phyloP scores from a whole-genome alignment of 2,329 filamentous ascomycete species.

The Ceratocystis huliohia region DNA sequence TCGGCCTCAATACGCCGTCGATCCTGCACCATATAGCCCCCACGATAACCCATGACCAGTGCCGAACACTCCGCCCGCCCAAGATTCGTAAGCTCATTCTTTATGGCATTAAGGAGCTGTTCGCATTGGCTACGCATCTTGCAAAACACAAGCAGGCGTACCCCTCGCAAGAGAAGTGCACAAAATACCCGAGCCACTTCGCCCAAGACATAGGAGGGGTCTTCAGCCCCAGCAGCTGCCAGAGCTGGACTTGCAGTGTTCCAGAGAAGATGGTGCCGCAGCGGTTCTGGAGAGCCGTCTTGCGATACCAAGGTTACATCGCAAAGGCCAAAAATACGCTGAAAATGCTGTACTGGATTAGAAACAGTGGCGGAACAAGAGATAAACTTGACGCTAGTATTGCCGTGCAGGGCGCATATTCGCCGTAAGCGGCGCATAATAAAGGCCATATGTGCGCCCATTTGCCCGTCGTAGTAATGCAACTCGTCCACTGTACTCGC shows the following conservation, averaged over 20 bases:
- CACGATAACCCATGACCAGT: slow-evolving; percentile 88
- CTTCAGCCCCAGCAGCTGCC: not conserved
- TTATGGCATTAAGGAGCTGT: slow-evolving; percentile 65
- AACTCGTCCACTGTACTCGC: slow-evolving; percentile 55
- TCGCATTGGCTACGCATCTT: slow-evolving; percentile 81
- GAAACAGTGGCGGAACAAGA: slow-evolving; percentile 94
- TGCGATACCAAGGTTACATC: slow-evolving; percentile 73
- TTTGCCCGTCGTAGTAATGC: slow-evolving; percentile 90
- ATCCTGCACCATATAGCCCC: slow-evolving; percentile 88
- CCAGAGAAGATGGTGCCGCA: slow-evolving; percentile 16
- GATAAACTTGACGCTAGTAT: slow-evolving; percentile 65
- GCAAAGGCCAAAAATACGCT: slow-evolving; percentile 80
- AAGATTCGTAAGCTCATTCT: slow-evolving; percentile 58
- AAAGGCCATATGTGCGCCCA: slow-evolving; percentile 86
- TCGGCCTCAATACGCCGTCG: slow-evolving; percentile 77
- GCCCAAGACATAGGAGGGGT: slow-evolving; percentile 9
- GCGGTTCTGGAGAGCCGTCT: slow-evolving; percentile 65
- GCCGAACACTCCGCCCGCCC: slow-evolving; percentile 62
- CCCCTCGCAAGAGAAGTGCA: slow-evolving; percentile 73
- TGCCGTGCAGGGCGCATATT: slow-evolving; percentile 82
- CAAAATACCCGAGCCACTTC: slow-evolving; percentile 89
- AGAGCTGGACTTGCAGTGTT: slow-evolving; percentile 14
- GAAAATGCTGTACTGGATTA: slow-evolving; percentile 84
- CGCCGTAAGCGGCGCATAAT: slow-evolving; percentile 83
- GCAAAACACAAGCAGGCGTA: slow-evolving; percentile 87